Evolutionary conservation across 176 grass and related monocot genomes (phyloP).

Genomic region (Lolium rigidum): DNA sequence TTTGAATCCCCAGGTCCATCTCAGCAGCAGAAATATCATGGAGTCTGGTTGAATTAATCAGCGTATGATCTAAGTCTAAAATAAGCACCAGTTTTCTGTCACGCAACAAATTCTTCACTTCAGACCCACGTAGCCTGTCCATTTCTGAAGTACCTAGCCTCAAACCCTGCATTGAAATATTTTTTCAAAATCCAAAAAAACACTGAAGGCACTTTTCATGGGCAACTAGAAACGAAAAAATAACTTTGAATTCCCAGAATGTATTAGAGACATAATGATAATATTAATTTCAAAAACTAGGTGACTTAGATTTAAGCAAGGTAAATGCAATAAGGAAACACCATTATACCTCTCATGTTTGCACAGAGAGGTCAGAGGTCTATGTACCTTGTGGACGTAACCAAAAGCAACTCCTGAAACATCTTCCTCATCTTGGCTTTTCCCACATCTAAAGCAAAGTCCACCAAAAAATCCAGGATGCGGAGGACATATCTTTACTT

Average conservation of each 20-base stretch:
- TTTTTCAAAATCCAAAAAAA: constrained; percentile 18
- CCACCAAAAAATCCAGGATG: constrained; percentile 77
- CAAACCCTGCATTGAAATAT: constrained; percentile 66
- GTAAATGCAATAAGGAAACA: too few relatives aligned
- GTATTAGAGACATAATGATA: too few relatives aligned
- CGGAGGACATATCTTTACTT: constrained; percentile 53
- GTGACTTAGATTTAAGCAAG: too few relatives aligned
- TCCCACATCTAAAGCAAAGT: constrained; percentile 64
- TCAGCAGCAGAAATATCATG: constrained; percentile 68
- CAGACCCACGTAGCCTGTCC: constrained; percentile 61
- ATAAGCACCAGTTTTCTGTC: constrained; percentile 79
- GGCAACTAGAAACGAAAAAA: neutral
- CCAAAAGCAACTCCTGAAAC: constrained; percentile 75
- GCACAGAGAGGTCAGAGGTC: neutral
- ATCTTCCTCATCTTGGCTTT: constrained; percentile 67
- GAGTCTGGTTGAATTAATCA: constrained; percentile 81
- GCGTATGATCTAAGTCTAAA: constrained; percentile 92
- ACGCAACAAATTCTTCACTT: constrained; percentile 77
- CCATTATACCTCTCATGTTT: neutral
- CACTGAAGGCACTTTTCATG: constrained; percentile 11
- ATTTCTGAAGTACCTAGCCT: constrained; percentile 76
- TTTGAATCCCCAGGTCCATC: constrained; percentile 64
- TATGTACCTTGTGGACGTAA: constrained; percentile 84
- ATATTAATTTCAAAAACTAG: too few relatives aligned
- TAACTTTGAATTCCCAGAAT: neutral